Conservation (phyloP, 345 rosid species). For the Lepidium didymum region DNA sequence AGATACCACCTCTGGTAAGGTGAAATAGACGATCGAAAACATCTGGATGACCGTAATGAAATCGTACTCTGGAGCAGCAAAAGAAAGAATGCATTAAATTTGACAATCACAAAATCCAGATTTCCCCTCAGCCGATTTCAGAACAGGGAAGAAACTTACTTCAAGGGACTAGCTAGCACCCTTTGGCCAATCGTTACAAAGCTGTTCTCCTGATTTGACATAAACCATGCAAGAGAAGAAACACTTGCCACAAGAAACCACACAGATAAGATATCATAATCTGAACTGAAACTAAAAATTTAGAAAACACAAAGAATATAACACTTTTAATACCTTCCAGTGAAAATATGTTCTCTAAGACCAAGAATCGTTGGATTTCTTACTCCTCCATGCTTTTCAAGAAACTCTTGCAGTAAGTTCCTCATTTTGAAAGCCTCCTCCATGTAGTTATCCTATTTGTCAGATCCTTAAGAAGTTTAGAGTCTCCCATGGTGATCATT, state of each 20-base stretch:
- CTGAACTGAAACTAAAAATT: neutral
- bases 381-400: constrained; percentile 60
- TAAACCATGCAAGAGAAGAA: constrained; percentile 88
- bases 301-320: neutral
- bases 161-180: constrained; percentile 71
- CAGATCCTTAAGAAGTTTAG: constrained; percentile 2
- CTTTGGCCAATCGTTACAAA: constrained; percentile 80
- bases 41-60: constrained; percentile 97
- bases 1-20: constrained; percentile 84
- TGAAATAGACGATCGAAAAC: constrained; percentile 85
- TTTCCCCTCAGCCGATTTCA: neutral
- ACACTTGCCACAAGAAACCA: constrained; percentile 46
- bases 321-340: constrained; percentile 53
- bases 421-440: constrained; percentile 88
- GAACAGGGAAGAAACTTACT: constrained; percentile 30
- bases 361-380: constrained; percentile 72
- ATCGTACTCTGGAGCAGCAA: constrained; percentile 57
- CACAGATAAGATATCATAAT: constrained; percentile 5
- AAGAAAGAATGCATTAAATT: constrained; percentile 6
- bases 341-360: constrained; percentile 76
- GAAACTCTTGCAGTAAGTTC: constrained; percentile 73
- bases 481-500: neutral
- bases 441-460: constrained; percentile 65
- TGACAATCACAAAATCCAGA: neutral
- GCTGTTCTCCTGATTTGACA: constrained; percentile 84